phyloP scores from a whole-genome alignment of 805 yeast genomes.

The Wickerhamomyces canadensis region DNA sequence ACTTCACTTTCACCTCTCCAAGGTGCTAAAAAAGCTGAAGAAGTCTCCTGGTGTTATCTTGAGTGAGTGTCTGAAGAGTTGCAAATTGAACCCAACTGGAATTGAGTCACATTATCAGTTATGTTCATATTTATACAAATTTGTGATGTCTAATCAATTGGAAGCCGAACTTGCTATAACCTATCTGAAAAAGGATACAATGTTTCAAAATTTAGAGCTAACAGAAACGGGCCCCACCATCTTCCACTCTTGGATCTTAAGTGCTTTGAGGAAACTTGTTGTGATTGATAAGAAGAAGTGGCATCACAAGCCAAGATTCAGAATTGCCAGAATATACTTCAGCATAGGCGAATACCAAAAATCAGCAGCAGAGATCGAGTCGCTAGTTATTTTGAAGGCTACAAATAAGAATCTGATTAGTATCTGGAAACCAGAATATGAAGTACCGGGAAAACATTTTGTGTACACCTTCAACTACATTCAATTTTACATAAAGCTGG shows the following conservation, averaged over 20 bases:
- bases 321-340: constrained; percentile 57
- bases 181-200: constrained; percentile 30
- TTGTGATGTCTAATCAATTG: constrained; percentile 34
- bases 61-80: constrained; percentile 38
- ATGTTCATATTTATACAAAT: constrained; percentile 54
- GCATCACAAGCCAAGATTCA: constrained; percentile 83
- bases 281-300: constrained; percentile 74
- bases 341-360: constrained; percentile 43
- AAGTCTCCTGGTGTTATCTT: constrained; percentile 31
- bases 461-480: constrained; percentile 69
- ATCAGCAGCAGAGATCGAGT: constrained; percentile 62
- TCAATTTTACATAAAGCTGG: constrained; percentile 51
- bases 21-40: constrained; percentile 48
- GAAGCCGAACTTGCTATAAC: constrained; percentile 32
- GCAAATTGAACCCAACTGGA: constrained; percentile 32
- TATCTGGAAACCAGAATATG: constrained; percentile 92
- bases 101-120: constrained; percentile 77
- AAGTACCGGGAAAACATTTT: constrained; percentile 91
- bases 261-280: constrained; percentile 41
- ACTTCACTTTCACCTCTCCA: constrained; percentile 50
- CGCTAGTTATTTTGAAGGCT: constrained; percentile 59
- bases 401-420: constrained; percentile 66
- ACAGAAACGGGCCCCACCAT: constrained; percentile 15
- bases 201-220: constrained; percentile 14
- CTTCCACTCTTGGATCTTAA: constrained; percentile 36